Conservation (phyloP, 768 basidiomycete genomes). For the Lepiota brunneoincarnata region DNA sequence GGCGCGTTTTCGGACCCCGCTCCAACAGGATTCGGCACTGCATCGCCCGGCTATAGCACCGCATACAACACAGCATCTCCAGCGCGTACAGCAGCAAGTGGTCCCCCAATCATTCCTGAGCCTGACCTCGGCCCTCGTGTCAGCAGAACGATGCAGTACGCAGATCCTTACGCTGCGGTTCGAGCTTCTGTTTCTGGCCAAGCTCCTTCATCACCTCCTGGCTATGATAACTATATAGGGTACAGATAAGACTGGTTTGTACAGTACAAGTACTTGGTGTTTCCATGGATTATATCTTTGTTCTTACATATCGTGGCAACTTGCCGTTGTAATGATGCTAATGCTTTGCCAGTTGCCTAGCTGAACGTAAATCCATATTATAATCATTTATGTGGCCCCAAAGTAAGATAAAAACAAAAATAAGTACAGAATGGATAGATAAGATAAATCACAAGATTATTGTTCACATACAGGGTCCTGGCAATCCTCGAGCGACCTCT, state of each 20-base stretch:
- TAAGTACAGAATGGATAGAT: neutral
- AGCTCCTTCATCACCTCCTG: conserved; percentile 33
- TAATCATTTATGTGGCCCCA: neutral
- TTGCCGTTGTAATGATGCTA: conserved; percentile 1
- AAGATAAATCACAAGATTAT: conserved; percentile 8
- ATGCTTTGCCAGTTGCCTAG: neutral
- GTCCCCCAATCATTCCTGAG: conserved; percentile 37
- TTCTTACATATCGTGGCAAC: conserved; percentile 1
- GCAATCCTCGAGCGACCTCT: conserved; percentile 17
- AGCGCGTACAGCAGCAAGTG: conserved; percentile 22
- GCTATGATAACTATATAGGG: conserved; percentile 53
- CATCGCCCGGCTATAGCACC: conserved; percentile 26
- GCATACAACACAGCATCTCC: conserved; percentile 22
- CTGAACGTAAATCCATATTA: neutral
- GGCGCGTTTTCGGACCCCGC: conserved; percentile 90
- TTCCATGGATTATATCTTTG: conserved; percentile 13
- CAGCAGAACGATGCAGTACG: conserved; percentile 92
- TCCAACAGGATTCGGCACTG: conserved; percentile 65
- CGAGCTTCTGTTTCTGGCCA: conserved; percentile 51
- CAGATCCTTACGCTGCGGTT: conserved; percentile 84
- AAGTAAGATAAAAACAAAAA: neutral
- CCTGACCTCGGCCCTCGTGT: conserved; percentile 52
- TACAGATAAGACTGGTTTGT: conserved; percentile 34
- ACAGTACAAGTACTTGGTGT: conserved; percentile 5
- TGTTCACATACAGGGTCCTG: conserved; percentile 15